Evolutionary conservation across 176 grass and related monocot species (phyloP), one percentile per base, ranked within the genome.

Genomic region (Musa acuminata): DNA sequence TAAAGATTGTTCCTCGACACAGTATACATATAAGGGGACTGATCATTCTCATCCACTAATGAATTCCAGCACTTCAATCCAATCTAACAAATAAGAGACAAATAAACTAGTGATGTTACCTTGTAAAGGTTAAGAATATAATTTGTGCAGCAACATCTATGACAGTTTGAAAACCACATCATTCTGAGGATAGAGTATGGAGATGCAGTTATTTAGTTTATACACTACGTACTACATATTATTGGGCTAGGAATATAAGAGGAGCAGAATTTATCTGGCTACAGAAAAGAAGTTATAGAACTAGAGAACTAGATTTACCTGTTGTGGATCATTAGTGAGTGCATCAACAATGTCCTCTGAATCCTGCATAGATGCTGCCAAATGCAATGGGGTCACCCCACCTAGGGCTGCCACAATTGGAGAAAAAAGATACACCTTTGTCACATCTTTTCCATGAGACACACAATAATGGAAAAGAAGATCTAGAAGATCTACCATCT

Each of bases 311-410:
- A 51, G 48, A 85, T 62, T 76, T 81, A 99, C 96, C 86, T 86
- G 74, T 81, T 95, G 88, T 83, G 96, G 91, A 64, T 99, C 96
- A 55, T 91, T 83, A 77, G 96, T 99, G 64, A 99, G 88, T 43
- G 88, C 96, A 80, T 99, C 91, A 60, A 99, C 80, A 57, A 95
- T 87, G 58, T 91, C 91, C 51, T 89, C 88, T 0, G 84, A 85
- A 16, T 86, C 79, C 19, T 89, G 81, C 20, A 73, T 78, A 65
- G 86, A 91, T 68, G 96, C 96, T 79, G 91, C 91, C 75, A 94
- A 76, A 80, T 99, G 96, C 49, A 95, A 83, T 12, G 96, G 84
- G 70, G 91, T 99, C 72, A 90, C 77, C 55, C 96, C 91, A 70
- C 87, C 85, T 70, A 91, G 96, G 35, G 88, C 96, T 69, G 88